Conservation (phyloP, 1,284 basidiomycete genomes). For the Papiliotrema terrestris region DNA sequence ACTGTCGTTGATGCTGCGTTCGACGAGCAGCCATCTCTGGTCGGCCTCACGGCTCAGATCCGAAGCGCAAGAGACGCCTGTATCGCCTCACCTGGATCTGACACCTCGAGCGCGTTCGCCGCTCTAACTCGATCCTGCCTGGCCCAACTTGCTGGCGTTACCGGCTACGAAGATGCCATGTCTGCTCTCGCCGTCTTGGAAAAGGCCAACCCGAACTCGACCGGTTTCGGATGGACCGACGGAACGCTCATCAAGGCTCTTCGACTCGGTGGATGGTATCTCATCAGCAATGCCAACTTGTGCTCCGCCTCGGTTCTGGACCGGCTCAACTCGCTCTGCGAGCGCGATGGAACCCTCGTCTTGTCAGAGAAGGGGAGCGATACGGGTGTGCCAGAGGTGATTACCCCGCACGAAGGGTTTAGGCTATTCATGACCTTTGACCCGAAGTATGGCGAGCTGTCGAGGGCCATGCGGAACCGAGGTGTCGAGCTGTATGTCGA, state of each 20-base stretch:
- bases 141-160: background rate
- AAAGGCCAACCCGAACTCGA: slow-evolving; percentile 48
- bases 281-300: slow-evolving; percentile 90
- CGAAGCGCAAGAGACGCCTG: slow-evolving; percentile 16
- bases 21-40: slow-evolving; percentile 15
- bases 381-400: slow-evolving; percentile 66
- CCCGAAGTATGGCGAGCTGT: slow-evolving; percentile 86
- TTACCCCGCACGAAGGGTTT: slow-evolving; percentile 84
- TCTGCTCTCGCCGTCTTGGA: slow-evolving; percentile 10
- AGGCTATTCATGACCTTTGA: slow-evolving; percentile 93
- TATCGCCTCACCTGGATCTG: slow-evolving; percentile 10
- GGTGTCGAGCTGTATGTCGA: slow-evolving; percentile 73
- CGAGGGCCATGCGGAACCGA: slow-evolving; percentile 96
- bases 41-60: slow-evolving; percentile 12
- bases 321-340: slow-evolving; percentile 94
- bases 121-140: background rate
- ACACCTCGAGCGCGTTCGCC: slow-evolving; percentile 12
- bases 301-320: slow-evolving; percentile 96
- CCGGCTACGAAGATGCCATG: slow-evolving; percentile 13
- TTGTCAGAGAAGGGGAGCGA: slow-evolving; percentile 74
- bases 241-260: slow-evolving; percentile 89
- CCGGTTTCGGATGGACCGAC: slow-evolving; percentile 89
- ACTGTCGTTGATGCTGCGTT: slow-evolving; percentile 16
- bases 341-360: slow-evolving; percentile 72
- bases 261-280: slow-evolving; percentile 81